phyloP scores from a whole-genome alignment of 495 filamentous ascomycete species.

The Hyaloscypha variabilis region DNA sequence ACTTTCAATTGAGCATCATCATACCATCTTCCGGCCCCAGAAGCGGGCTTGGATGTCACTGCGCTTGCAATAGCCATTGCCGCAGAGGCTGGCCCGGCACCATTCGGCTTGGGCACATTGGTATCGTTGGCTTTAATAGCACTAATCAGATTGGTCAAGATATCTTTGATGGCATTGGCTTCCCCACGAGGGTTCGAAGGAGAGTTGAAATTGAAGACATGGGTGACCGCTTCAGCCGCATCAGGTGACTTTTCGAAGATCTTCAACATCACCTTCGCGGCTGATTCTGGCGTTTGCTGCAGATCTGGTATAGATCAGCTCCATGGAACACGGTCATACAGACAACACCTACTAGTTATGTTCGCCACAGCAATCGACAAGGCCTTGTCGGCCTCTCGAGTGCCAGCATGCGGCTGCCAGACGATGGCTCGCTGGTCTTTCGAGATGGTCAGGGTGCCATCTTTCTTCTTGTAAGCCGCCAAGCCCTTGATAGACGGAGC shows the following conservation, averaged over 20 bases:
- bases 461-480: conserved; percentile 93
- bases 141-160: conserved; percentile 76
- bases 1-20: conserved; percentile 74
- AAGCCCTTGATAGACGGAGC: conserved; percentile 66
- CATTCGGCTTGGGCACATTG: conserved; percentile 39
- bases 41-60: conserved; percentile 43
- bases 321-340: conserved; percentile 5
- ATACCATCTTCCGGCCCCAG: conserved; percentile 61
- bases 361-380: conserved; percentile 71
- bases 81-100: conserved; percentile 46
- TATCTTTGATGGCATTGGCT: conserved; percentile 80
- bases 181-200: conserved; percentile 73
- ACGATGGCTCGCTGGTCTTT: conserved; percentile 69
- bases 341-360: conserved; percentile 72
- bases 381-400: conserved; percentile 52
- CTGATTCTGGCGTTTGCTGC: conserved; percentile 84
- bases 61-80: conserved; percentile 52
- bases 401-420: conserved; percentile 75
- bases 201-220: conserved; percentile 88
- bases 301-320: conserved; percentile 58
- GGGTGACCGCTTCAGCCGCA: conserved; percentile 60
- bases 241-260: conserved; percentile 70
- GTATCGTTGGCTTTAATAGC: conserved; percentile 61
- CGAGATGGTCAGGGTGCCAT: conserved; percentile 78
- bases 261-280: conserved; percentile 87